Evolutionary conservation across 108 stramenopile genomes (phyloP).

Genomic region (Cyclotella choctawhatcheeana): DNA sequence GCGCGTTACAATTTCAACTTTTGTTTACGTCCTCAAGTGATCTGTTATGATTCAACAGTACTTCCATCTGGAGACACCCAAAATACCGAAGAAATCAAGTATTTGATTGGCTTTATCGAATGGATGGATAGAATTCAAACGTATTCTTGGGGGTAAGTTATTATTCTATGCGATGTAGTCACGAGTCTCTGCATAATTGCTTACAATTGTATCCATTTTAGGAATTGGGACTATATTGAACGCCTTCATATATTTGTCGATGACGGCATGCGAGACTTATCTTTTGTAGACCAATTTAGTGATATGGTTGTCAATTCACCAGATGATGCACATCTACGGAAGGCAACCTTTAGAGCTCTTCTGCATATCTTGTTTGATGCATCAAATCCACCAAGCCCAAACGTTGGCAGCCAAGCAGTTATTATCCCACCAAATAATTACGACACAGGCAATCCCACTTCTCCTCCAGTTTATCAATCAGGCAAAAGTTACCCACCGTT

Average conservation of each 20-base stretch:
- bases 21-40: constrained; percentile 29
- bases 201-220: too few relatives aligned
- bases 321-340: constrained; percentile 39
- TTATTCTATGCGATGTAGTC: too few relatives aligned
- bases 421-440: background rate
- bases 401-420: background rate
- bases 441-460: background rate
- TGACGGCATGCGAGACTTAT: constrained; percentile 38
- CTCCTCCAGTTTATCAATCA: too few relatives aligned
- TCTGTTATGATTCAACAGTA: constrained; percentile 30
- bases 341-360: constrained; percentile 36
- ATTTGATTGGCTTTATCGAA: constrained; percentile 32
- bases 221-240: constrained; percentile 38
- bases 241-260: constrained; percentile 36
- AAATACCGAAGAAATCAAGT: constrained; percentile 23
- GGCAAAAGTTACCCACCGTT: too few relatives aligned
- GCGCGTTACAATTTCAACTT: constrained; percentile 42
- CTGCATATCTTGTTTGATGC: constrained; percentile 27
- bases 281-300: constrained; percentile 39
- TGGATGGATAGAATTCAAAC: constrained; percentile 43
- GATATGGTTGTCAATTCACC: constrained; percentile 31
- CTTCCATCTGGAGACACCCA: background rate
- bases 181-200: too few relatives aligned
- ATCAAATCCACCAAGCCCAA: constrained; percentile 4
- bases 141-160: constrained; percentile 29